Evolutionary conservation across 495 filamentous ascomycete genomes (phyloP).

Genomic region (Tuber borchii): DNA sequence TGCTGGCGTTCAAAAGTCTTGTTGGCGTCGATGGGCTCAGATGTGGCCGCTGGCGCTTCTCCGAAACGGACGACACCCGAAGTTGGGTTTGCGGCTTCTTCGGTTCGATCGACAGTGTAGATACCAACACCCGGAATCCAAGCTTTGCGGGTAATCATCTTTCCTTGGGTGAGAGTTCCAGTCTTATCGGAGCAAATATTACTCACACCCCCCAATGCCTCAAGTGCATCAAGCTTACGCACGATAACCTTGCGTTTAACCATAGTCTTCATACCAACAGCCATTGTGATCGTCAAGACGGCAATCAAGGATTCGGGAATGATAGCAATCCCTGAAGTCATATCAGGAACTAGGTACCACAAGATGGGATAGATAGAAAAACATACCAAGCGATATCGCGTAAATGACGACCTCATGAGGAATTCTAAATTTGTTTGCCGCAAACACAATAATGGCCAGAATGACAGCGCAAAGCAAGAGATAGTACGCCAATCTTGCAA

Average conservation of each 20-base stretch:
- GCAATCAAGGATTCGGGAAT: constrained; percentile 66
- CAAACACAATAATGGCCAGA: constrained; percentile 73
- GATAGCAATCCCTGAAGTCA: constrained; percentile 57
- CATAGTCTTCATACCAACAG: constrained; percentile 72
- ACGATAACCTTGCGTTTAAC: constrained; percentile 69
- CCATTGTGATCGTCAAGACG: constrained; percentile 67
- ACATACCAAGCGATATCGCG: constrained; percentile 60
- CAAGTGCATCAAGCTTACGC: constrained; percentile 70
- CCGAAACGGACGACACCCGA: constrained; percentile 37
- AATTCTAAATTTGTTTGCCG: constrained; percentile 63
- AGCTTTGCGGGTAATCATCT: constrained; percentile 70
- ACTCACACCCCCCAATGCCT: constrained; percentile 76
- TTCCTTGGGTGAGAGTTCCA: constrained; percentile 71
- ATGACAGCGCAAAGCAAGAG: constrained; percentile 69
- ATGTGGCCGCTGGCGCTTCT: constrained; percentile 23
- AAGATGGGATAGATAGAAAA: neutral
- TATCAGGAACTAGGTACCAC: constrained; percentile 11
- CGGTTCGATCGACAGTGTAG: constrained; percentile 55
- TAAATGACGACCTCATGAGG: constrained; percentile 72
- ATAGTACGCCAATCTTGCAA: constrained; percentile 66
- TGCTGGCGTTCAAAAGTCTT: constrained; percentile 34
- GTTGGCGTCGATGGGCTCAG: constrained; percentile 25
- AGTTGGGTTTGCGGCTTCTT: constrained; percentile 55
- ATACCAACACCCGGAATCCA: constrained; percentile 63
- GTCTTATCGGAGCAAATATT: constrained; percentile 90